phyloP scores from a whole-genome alignment of 805 yeast species.

The Hanseniaspora vineae region DNA sequence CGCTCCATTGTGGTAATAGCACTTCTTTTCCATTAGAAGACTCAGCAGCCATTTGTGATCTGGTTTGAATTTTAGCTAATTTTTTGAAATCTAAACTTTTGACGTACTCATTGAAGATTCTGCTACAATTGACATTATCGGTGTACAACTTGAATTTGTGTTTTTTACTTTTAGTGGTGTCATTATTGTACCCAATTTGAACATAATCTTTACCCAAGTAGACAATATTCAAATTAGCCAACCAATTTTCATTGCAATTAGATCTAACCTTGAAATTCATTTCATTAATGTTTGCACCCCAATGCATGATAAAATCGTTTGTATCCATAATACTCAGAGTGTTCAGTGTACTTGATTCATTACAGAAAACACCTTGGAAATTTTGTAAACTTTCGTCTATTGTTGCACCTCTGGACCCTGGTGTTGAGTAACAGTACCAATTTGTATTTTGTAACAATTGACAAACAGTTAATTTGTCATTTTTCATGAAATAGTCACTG shows the following conservation, averaged over 20 bases:
- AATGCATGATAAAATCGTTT: constrained; percentile 55
- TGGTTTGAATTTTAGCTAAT: neutral
- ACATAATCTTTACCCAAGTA: constrained; percentile 6
- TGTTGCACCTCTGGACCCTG: constrained; percentile 52
- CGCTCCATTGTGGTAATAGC: constrained; percentile 6
- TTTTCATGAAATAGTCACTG: constrained; percentile 56
- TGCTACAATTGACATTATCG: constrained; percentile 34
- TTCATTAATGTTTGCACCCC: constrained; percentile 60
- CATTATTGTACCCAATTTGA: constrained; percentile 2
- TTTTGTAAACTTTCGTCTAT: constrained; percentile 53
- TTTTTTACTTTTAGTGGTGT: constrained; percentile 15
- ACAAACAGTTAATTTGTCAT: constrained; percentile 36
- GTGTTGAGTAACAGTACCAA: constrained; percentile 46
- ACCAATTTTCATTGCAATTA: constrained; percentile 1
- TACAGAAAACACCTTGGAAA: constrained; percentile 65
- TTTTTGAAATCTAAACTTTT: neutral
- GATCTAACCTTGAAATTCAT: constrained; percentile 16
- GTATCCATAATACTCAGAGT: constrained; percentile 35
- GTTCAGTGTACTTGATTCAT: constrained; percentile 26
- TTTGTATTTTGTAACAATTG: constrained; percentile 31
- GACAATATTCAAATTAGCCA: neutral
- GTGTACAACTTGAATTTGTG: neutral
- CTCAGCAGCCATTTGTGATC: constrained; percentile 25
- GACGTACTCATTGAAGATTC: constrained; percentile 32
- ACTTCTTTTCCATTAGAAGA: neutral